These are phyloP conservation scores for Geotrichum bryndzae DNA, from an alignment of 1,139 yeast species.

Conservation along the genomic window DNA sequence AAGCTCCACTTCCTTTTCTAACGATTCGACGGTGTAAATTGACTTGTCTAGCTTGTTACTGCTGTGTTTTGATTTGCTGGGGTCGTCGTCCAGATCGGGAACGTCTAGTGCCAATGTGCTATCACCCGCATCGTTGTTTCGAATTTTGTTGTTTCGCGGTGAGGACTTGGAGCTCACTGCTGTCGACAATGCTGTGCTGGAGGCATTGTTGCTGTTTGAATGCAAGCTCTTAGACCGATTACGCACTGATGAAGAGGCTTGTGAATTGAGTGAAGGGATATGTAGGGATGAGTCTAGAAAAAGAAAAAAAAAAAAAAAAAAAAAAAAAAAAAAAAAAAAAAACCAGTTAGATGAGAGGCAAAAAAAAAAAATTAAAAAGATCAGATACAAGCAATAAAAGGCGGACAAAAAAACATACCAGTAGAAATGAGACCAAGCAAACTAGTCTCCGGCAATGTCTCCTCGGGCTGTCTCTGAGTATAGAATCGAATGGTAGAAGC, in stretches of 20 bases:
- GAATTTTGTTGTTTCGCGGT: not conserved
- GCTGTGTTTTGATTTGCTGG: not conserved
- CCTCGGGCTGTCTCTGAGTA: constrained; percentile 25
- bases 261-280: constrained; percentile 3
- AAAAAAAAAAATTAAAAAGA: not conserved
- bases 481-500: constrained; percentile 28
- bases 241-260: not conserved
- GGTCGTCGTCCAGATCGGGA: not conserved
- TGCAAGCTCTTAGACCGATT: constrained; percentile 13
- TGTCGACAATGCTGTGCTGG: not conserved
- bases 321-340: not conserved
- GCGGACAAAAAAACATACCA: not conserved
- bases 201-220: constrained; percentile 2
- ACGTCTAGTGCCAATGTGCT: not conserved
- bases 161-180: constrained; percentile 4
- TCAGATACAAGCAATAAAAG: not conserved
- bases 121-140: not conserved
- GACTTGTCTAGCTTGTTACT: constrained; percentile 21
- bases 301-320: not conserved
- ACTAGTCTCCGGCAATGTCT: constrained; percentile 20
- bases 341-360: not conserved
- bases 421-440: constrained; percentile 4
- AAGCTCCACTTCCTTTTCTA: constrained; percentile 45
- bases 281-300: constrained; percentile 8
- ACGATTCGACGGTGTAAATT: constrained; percentile 43